Conservation (phyloP, 1,139 yeast genomes). For the Saccharomycopsis crataegensis region DNA sequence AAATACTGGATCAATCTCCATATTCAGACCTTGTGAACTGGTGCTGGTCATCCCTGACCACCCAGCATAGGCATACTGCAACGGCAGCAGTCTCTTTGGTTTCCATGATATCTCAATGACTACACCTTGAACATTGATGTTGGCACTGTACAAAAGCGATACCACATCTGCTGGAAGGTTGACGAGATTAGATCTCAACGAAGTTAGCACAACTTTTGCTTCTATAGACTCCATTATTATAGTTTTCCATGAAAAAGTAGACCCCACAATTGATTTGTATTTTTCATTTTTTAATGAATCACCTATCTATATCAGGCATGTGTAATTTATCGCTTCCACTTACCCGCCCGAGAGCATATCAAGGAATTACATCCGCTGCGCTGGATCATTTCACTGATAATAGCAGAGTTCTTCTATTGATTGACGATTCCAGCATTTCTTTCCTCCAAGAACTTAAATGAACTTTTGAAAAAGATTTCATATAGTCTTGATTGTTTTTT, state of each 20-base stretch:
- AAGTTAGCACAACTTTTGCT: constrained; percentile 29
- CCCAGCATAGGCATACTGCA: constrained; percentile 46
- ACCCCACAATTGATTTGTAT: too few relatives aligned
- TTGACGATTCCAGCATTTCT: too few relatives aligned
- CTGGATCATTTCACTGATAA: too few relatives aligned
- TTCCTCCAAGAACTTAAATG: too few relatives aligned
- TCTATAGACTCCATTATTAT: constrained; percentile 13
- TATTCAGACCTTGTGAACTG: constrained; percentile 24
- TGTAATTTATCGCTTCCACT: too few relatives aligned
- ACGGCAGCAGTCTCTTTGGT: constrained; percentile 27
- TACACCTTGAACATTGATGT: constrained; percentile 54
- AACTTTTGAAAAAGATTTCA: neutral
- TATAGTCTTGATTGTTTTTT: neutral
- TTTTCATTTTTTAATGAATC: too few relatives aligned
- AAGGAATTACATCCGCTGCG: too few relatives aligned
- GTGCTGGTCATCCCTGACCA: constrained; percentile 68
- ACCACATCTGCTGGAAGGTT: constrained; percentile 50
- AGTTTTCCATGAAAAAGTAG: too few relatives aligned
- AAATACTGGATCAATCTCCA: constrained; percentile 53
- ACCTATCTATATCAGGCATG: too few relatives aligned
- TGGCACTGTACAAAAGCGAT: constrained; percentile 43
- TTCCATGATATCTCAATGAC: constrained; percentile 41
- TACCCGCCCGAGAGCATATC: too few relatives aligned
- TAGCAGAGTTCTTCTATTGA: too few relatives aligned
- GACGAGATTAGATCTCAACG: constrained; percentile 47